Conservation (phyloP, 2,329 filamentous ascomycete species). For the Trichoderma sp. region DNA sequence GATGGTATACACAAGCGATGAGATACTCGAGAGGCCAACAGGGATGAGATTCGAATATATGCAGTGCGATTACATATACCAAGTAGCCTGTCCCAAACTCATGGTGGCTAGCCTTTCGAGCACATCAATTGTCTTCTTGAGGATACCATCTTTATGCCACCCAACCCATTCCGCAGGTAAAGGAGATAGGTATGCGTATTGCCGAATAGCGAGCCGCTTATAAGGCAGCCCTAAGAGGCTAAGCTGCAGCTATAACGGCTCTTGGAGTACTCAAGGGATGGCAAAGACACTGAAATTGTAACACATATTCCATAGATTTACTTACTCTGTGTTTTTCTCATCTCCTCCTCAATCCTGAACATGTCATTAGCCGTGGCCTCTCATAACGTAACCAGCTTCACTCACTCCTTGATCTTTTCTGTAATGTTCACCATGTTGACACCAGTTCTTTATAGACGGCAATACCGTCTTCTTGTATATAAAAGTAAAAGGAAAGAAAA, state of each 20-base stretch:
- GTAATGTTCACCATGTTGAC: constrained; percentile 95
- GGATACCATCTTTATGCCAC: background rate
- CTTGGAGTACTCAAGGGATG: background rate
- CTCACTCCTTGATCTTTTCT: constrained; percentile 99
- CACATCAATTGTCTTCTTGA: background rate
- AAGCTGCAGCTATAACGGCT: background rate
- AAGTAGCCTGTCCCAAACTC: background rate
- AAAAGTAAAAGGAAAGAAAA: background rate
- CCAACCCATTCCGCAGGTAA: background rate
- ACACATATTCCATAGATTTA: background rate
- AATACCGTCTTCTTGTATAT: constrained; percentile 27
- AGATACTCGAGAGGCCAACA: background rate
- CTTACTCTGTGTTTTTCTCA: constrained; percentile 97
- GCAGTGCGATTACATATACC: background rate
- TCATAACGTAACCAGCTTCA: constrained; percentile 15
- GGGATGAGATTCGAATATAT: background rate
- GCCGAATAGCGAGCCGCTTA: background rate
- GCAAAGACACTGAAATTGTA: background rate
- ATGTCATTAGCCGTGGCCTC: constrained; percentile 24
- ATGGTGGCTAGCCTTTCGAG: background rate
- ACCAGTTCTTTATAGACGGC: constrained; percentile 32
- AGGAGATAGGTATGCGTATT: background rate
- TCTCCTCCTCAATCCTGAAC: constrained; percentile 97
- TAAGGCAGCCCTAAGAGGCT: background rate
- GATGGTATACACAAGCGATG: background rate